Evolutionary conservation across 257 asterid species (phyloP).

Genomic region (Misopates orontium): DNA sequence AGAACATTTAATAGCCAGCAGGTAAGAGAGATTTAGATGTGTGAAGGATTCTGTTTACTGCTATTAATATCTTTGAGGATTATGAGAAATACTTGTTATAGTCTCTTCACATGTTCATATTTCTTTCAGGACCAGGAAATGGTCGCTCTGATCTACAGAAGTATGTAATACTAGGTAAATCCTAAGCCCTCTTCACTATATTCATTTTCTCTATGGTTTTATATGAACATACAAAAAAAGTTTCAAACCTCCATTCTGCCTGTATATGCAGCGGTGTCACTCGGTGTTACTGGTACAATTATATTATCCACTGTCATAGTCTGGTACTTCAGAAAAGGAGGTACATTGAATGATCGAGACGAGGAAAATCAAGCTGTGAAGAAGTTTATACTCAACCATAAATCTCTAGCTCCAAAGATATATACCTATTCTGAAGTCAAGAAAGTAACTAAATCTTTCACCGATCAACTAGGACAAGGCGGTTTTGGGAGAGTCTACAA

Average conservation of each 20-base stretch:
- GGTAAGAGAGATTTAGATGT: too few relatives aligned
- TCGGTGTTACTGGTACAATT: constrained; percentile 10
- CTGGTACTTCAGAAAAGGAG: constrained; percentile 27
- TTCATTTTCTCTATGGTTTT: too few relatives aligned
- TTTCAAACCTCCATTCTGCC: not conserved
- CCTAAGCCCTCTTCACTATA: not conserved
- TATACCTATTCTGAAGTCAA: constrained; percentile 45
- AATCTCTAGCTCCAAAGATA: constrained; percentile 47
- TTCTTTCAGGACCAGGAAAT: constrained; percentile 14
- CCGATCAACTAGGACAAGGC: constrained; percentile 49
- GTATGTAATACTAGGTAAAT: constrained; percentile 30
- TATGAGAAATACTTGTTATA: not conserved
- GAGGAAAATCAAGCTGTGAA: constrained; percentile 24
- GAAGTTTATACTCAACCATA: constrained; percentile 41
- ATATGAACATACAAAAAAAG: too few relatives aligned
- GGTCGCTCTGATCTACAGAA: constrained; percentile 13
- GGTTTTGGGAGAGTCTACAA: constrained; percentile 61
- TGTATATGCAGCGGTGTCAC: constrained; percentile 35
- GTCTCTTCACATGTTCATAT: not conserved
- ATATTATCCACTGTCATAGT: constrained; percentile 11
- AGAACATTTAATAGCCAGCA: too few relatives aligned
- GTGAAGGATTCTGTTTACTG: too few relatives aligned
- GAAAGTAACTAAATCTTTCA: constrained; percentile 48
- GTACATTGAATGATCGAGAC: constrained; percentile 14
- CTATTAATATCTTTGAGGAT: too few relatives aligned